Percentiles rank a stretch among this genome's conserved stretches.
Conservation (phyloP, 2,329 filamentous ascomycete genomes). For the Diatrype stigma region DNA sequence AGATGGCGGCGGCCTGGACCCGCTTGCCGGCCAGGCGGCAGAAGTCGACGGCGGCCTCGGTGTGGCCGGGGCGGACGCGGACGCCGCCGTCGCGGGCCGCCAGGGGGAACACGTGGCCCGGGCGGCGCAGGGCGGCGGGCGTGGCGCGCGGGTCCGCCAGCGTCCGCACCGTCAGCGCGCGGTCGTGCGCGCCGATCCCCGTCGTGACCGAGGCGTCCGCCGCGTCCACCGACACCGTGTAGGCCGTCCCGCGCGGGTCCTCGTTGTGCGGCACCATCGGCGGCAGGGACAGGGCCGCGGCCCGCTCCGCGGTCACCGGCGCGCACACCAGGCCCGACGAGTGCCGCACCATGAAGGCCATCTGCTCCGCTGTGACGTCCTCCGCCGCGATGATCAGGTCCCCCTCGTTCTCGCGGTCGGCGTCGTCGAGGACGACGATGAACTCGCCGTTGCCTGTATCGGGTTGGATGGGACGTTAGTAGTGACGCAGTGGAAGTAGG, state of each 20-base stretch:
- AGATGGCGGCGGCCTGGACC: slow-evolving; percentile 77
- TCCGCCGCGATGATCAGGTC: slow-evolving; percentile 94
- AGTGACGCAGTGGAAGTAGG: slow-evolving; percentile 3
- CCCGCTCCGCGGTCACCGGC: slow-evolving; percentile 67
- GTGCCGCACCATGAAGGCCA: slow-evolving; percentile 93
- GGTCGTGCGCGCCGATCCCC: slow-evolving; percentile 85
- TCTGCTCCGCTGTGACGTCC: slow-evolving; percentile 79
- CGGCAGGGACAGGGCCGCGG: slow-evolving; percentile 69
- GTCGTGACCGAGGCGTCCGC: slow-evolving; percentile 71
- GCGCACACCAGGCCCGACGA: slow-evolving; percentile 89
- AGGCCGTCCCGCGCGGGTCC: slow-evolving; percentile 87
- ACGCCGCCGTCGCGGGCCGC: slow-evolving; percentile 77
- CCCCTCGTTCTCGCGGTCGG: slow-evolving; percentile 93
- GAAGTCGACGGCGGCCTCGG: slow-evolving; percentile 89
- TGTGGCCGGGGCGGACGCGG: slow-evolving; percentile 76
- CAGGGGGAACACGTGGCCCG: slow-evolving; percentile 87
- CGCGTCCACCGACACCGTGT: slow-evolving; percentile 85
- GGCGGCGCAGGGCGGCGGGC: slow-evolving; percentile 65
- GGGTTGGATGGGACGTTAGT: no score
- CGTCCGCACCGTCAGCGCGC: slow-evolving; percentile 72
- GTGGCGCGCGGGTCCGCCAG: slow-evolving; percentile 65
- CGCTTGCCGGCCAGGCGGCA: slow-evolving; percentile 78
- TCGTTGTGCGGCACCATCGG: slow-evolving; percentile 77
- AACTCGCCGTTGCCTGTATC: slow-evolving; percentile 73
- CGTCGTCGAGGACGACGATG: slow-evolving; percentile 90